phyloP scores from a whole-genome alignment of 1,139 yeast species.

The Pichia sp. region DNA sequence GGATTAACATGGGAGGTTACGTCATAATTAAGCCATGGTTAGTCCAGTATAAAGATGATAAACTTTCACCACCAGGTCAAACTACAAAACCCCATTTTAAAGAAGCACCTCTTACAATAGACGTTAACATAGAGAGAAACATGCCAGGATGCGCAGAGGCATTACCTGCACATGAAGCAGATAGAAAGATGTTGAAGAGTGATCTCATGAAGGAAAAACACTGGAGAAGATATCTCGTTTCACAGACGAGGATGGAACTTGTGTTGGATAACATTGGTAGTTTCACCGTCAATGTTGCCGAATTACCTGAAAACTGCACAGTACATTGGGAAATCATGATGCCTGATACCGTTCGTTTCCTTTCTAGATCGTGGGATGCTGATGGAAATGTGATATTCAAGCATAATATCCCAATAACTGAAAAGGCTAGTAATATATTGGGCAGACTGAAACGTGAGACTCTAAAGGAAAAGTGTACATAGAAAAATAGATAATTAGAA shows the following conservation, averaged over 20 bases:
- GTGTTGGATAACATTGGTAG: slow-evolving; percentile 14
- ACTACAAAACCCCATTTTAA: background rate
- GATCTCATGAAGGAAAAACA: background rate
- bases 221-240: slow-evolving; percentile 6
- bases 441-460: background rate
- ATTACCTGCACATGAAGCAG: background rate
- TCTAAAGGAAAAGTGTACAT: no score
- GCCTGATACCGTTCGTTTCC: slow-evolving; percentile 3
- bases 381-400: background rate
- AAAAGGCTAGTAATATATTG: background rate
- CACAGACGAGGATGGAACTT: slow-evolving; percentile 5
- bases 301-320: background rate
- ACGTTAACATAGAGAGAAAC: slow-evolving; percentile 3
- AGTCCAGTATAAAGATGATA: no score
- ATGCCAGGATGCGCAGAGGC: slow-evolving; percentile 7
- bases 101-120: background rate
- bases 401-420: background rate
- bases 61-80: no score
- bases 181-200: background rate
- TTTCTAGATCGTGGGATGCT: background rate
- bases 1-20: slow-evolving; percentile 5
- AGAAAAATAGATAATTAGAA: no score
- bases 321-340: slow-evolving; percentile 12
- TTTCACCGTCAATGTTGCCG: background rate
- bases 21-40: slow-evolving; percentile 18